Base-by-base conservation (phyloP, 352 stramenopile genomes). In the Globisporangium canariense region DNA sequence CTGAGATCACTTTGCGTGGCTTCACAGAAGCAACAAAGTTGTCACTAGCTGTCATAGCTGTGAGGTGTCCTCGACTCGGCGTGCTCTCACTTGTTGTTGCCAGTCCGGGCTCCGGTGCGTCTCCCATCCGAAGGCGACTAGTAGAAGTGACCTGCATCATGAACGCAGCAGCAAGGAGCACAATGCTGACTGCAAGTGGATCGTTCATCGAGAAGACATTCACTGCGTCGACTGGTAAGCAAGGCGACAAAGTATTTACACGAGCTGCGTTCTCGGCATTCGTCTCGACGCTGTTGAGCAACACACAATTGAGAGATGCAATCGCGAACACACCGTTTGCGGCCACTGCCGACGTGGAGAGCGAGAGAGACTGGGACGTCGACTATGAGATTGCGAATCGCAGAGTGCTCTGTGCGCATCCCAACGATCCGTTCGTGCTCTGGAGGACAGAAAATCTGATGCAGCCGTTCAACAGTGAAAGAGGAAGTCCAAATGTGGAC, bases 341-440 rank as follows among this genome's bases (percentile, higher is more conserved):
- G 28, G 20, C 38, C 2, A 69, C 47, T n/a, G 32, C 56, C 3
- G 56, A 69, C 32, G 7, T 61, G 46, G 64, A 69, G 38, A 25
- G 7, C 22, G 40, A 57, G 14, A 1, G 7, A 11, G 34, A 20
- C 13, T 69, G 54, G 49, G 64, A 65, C 16, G 2, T 61, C 7
- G 64, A 65, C 51, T 45, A 57, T 20, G 57, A 69, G 22, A 8
- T n/a, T 4, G 49, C n/a, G 40, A 65, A 20, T 10, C 38, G 40
- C 9, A 3, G 43, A 18, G 1, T 40, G 4, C 32, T 69, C 4
- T 61, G 50, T 11, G 30, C 28, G 3, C 18, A 18, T 5, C 20
- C 4, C 3, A 4, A 2, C 0, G 58, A 65, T 13, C 64, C 49
- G 28, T 65, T 69, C 28, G 64, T 61, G 14, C 40, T 69, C 10